Evolutionary conservation across 2,329 filamentous ascomycete genomes (phyloP).

Genomic region (Fusarium chuoi): DNA sequence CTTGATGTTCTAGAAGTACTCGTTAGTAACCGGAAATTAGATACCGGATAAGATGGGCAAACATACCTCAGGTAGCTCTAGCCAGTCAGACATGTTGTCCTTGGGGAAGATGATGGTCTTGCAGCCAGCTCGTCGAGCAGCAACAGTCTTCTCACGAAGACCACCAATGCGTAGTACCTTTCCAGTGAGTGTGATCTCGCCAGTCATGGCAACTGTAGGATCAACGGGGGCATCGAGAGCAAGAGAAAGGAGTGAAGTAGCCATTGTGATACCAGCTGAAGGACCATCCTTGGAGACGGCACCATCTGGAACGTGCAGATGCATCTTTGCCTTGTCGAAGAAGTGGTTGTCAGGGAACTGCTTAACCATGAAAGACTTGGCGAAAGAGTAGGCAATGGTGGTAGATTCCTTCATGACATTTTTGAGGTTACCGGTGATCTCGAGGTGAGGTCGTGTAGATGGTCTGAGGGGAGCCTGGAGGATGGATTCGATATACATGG

Average conservation of each 20-base stretch:
- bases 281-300: constrained; percentile 95
- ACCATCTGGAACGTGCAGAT: constrained; percentile 96
- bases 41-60: not conserved
- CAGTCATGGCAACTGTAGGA: constrained; percentile 95
- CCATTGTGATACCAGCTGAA: constrained; percentile 97
- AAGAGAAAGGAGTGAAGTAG: constrained; percentile 88
- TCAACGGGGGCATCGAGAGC: constrained; percentile 82
- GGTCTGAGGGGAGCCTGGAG: constrained; percentile 83
- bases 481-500: constrained; percentile 97
- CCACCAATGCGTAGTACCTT: constrained; percentile 97
- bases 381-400: constrained; percentile 93
- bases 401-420: constrained; percentile 99
- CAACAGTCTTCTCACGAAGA: constrained; percentile 95
- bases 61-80: constrained; percentile 94
- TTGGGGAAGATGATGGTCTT: constrained; percentile 94
- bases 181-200: constrained; percentile 94
- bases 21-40: constrained; percentile 5
- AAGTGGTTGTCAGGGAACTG: constrained; percentile 91
- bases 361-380: constrained; percentile 87
- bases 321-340: constrained; percentile 94
- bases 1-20: constrained; percentile 85
- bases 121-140: constrained; percentile 89
- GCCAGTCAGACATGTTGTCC: constrained; percentile 97
- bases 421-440: constrained; percentile 95
- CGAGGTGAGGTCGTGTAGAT: constrained; percentile 79